Evolutionary conservation across 352 stramenopile genomes (phyloP), one percentile per base, ranked within the genome.

Genomic region (Phytophthora sp.): DNA sequence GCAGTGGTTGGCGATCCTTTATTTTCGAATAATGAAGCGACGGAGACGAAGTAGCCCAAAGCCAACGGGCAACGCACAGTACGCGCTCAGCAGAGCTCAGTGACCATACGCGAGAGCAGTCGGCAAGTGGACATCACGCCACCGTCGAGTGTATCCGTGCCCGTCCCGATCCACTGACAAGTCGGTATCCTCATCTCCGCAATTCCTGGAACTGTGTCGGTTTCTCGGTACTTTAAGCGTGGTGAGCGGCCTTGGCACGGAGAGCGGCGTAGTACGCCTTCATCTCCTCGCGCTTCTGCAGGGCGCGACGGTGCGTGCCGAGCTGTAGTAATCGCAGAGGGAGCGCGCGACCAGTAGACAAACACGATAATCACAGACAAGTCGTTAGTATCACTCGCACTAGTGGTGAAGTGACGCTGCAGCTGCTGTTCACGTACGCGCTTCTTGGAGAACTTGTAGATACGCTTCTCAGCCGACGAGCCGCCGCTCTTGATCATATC

Each of bases 401-500:
- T 12, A 24, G 21, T 51, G 18, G n/a, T 44, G 5, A 36, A 33
- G 7, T 6, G n/a, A 33, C 29, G 15, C 35, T 55, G 20, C 20
- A 29, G 9, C 24, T 51, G 20, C 41, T 39, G 50, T 24, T 6
- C 69, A 93, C 86, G 78, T 93, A 96, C 86, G 76, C 89, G 82
- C 81, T 97, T 96, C 91, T 99, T 99, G 76, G 96, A 97, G 82
- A 98, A 99, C 91, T 99, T 99, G 95, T 99, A 99, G 83, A 99
- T 96, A 77, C 97, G 93, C 94, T 99, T 99, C 71, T 99, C 97
- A 45, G 95, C 95, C 67, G 92, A 96, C 72, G 90, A 97, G 75
- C 96, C 96, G 68, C 95, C 95, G 64, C 93, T 98, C 94, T 99
- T 99, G 92, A 99, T 99, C 95, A 99, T 99, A 94, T 99, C 98